Base-by-base conservation (phyloP, 2,329 filamentous ascomycete genomes). In the Nothophoma quercina region DNA sequence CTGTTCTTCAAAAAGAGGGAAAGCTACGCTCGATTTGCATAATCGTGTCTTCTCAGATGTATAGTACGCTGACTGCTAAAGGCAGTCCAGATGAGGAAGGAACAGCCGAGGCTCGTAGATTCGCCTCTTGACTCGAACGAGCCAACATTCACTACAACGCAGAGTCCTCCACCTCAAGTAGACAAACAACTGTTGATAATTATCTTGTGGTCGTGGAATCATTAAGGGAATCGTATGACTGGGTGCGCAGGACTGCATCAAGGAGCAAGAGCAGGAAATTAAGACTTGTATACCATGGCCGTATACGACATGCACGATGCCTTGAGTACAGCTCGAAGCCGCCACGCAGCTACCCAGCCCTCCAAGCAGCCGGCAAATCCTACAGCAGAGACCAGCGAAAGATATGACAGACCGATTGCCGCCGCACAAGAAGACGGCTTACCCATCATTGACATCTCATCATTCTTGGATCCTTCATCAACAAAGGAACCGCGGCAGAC, bases 371-470 rank as follows among this genome's bases (percentile, higher is more conserved):
- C 28, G 15, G 46, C 61, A 61, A 56, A 73, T 34, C 61, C 73
- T 19, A 72, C 58, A 3, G 40, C 59, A 8, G 42, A 43, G 8
- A 30, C 39, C 5, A 49, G 43, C 16, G 22, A 36, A 4, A 49
- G 60, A 40, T 55, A 62, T 38, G 34, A 49, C 23, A 48, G 54
- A 13, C 58, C 62, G 23, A 60, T 60, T 12, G 45, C 51, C 3
- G 26, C 59, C 4, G 55, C 63, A 5, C 56, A 60, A 13, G n/a
- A 59, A 23, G 30, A 51, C 23, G 60, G 67, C 7, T 65, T 78
- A 5, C 77, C 76, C 3, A 73, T 71, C 7, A 75, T 79, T 55
- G 72, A 78, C 56, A 72, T 79, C 26, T 73, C 75, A 1, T 53
- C 75, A 4, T 78, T 74, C 54, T 58, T 77, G 10, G 41, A 63